These are phyloP conservation scores for Geranium rotundifolium DNA, from an alignment of 345 rosid species.

Conservation along the genomic window DNA sequence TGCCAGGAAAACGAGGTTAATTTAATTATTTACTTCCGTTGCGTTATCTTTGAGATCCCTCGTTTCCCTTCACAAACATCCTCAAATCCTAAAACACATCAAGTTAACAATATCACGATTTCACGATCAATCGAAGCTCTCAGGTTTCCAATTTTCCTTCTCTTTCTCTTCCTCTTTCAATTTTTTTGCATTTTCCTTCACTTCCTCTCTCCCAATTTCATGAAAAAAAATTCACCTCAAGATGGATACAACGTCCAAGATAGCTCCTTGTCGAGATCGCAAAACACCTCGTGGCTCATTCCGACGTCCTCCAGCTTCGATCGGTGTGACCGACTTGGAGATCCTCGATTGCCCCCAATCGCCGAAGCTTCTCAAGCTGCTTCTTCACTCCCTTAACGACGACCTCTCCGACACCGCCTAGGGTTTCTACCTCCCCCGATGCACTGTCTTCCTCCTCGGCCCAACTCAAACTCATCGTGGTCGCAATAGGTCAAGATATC, in stretches of 20 bases:
- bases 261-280: constrained; percentile 55
- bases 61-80: too few species aligned
- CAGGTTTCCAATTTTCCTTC: not conserved
- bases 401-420: constrained; percentile 28
- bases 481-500: constrained; percentile 12
- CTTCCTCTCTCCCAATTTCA: constrained; percentile 1
- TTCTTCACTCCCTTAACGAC: constrained; percentile 40
- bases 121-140: not conserved
- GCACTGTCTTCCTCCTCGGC: constrained; percentile 46
- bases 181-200: not conserved
- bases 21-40: too few species aligned
- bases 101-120: too few species aligned
- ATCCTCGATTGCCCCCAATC: constrained; percentile 31
- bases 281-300: constrained; percentile 32
- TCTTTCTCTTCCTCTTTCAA: not conserved
- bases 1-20: too few species aligned
- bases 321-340: constrained; percentile 82
- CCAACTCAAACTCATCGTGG: constrained; percentile 10
- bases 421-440: constrained; percentile 57
- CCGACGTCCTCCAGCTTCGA: constrained; percentile 61
- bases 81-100: not conserved
- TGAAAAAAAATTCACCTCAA: constrained; percentile 27
- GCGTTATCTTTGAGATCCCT: too few species aligned
- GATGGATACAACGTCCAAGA: constrained; percentile 55
- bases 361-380: constrained; percentile 25